phyloP scores from a whole-genome alignment of 768 basidiomycete genomes.

The Podaxis mareebaensis region DNA sequence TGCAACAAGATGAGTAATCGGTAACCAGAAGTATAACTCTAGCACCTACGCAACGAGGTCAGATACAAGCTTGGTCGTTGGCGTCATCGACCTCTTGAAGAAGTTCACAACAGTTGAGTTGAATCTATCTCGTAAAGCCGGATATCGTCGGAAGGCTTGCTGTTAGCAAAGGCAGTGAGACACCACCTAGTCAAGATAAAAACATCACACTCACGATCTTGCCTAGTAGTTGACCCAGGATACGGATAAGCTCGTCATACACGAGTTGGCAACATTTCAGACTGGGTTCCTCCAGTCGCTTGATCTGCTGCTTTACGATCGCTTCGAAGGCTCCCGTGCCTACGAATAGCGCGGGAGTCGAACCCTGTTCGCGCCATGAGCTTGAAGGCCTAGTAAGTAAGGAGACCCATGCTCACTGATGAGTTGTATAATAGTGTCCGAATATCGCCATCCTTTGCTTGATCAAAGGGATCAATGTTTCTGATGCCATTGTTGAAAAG shows the following conservation, averaged over 20 bases:
- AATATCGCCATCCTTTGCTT: slow-evolving; percentile 98
- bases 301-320: slow-evolving; percentile 99
- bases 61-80: slow-evolving; percentile 91
- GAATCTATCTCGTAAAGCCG: slow-evolving; percentile 95
- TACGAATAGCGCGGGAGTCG: slow-evolving; percentile 94
- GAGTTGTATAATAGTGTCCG: slow-evolving; percentile 96
- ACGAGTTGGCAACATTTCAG: slow-evolving; percentile 95
- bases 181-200: background rate
- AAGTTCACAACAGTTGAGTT: slow-evolving; percentile 95
- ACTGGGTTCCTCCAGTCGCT: slow-evolving; percentile 90
- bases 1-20: slow-evolving; percentile 27
- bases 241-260: slow-evolving; percentile 96
- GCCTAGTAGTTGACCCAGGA: slow-evolving; percentile 84
- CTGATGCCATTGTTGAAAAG: slow-evolving; percentile 96
- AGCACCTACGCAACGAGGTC: slow-evolving; percentile 86
- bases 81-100: slow-evolving; percentile 91
- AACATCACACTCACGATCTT: slow-evolving; percentile 71
- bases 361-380: slow-evolving; percentile 58
- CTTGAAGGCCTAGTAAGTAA: background rate
- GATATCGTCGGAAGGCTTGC: slow-evolving; percentile 96
- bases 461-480: slow-evolving; percentile 97
- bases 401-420: slow-evolving; percentile 58
- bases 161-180: slow-evolving; percentile 31
- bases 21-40: background rate
- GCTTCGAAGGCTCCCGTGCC: slow-evolving; percentile 97